Percentiles rank a stretch among this genome's conserved stretches.
Evolutionary conservation across 2,329 filamentous ascomycete genomes (phyloP).

Genomic region (Aspergillus melleus): DNA sequence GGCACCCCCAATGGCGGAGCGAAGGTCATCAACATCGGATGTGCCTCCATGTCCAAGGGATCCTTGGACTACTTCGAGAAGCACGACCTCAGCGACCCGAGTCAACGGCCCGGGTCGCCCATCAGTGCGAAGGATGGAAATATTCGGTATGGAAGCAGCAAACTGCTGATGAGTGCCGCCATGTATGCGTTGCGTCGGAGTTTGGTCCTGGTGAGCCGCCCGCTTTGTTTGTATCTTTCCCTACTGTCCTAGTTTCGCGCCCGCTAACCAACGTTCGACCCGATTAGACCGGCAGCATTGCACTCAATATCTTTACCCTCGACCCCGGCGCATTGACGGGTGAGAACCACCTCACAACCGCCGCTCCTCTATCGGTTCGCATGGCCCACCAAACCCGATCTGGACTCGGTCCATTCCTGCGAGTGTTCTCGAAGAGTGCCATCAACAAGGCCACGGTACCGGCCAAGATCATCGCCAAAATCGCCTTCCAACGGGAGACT

Average conservation of each 20-base stretch:
- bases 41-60: slow-evolving; percentile 32
- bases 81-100: slow-evolving; percentile 18
- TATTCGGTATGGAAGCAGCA: slow-evolving; percentile 36
- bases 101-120: slow-evolving; percentile 22
- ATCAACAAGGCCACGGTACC: slow-evolving; percentile 37
- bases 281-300: slow-evolving; percentile 33
- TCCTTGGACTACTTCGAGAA: slow-evolving; percentile 35
- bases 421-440: slow-evolving; percentile 36
- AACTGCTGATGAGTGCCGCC: slow-evolving; percentile 34
- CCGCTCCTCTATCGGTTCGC: slow-evolving; percentile 29
- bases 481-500: slow-evolving; percentile 33
- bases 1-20: slow-evolving; percentile 32
- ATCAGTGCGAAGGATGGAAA: slow-evolving; percentile 32
- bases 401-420: slow-evolving; percentile 33
- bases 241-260: neutral
- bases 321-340: slow-evolving; percentile 34
- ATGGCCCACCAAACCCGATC: slow-evolving; percentile 34
- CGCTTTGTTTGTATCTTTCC: neutral
- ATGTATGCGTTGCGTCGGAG: slow-evolving; percentile 41
- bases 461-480: slow-evolving; percentile 35
- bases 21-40: slow-evolving; percentile 38
- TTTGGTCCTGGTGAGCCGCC: slow-evolving; percentile 31
- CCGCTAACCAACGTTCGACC: slow-evolving; percentile 3
- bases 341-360: slow-evolving; percentile 24
- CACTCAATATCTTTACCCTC: slow-evolving; percentile 38